A percentile compares a stretch with the other conserved stretches of the same genome.
Conservation (phyloP, 2,329 filamentous ascomycete genomes). For the Fusarium concolor region DNA sequence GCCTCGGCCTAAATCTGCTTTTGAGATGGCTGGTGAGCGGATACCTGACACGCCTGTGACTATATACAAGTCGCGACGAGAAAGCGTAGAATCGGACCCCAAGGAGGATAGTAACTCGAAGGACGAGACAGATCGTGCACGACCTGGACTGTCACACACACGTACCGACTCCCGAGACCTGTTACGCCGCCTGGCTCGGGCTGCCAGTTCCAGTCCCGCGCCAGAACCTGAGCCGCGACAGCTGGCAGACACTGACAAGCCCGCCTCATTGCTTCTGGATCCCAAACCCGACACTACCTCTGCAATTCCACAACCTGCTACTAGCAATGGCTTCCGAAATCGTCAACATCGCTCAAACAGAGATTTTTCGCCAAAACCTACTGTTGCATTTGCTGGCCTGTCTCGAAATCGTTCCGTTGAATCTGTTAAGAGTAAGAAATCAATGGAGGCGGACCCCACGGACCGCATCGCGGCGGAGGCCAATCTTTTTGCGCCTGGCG, state of each 20-base stretch:
- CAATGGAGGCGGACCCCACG: slow-evolving; percentile 64
- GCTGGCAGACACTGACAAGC: slow-evolving; percentile 29
- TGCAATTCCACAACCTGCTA: slow-evolving; percentile 30
- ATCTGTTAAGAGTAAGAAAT: slow-evolving; percentile 61
- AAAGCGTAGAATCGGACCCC: slow-evolving; percentile 15
- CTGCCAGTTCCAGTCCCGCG: slow-evolving; percentile 59
- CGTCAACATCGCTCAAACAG: slow-evolving; percentile 30
- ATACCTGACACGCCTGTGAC: slow-evolving; percentile 57
- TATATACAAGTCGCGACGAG: slow-evolving; percentile 50
- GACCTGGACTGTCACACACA: slow-evolving; percentile 35
- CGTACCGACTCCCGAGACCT: slow-evolving; percentile 60
- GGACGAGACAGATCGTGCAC: slow-evolving; percentile 27
- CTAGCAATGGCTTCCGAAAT: slow-evolving; percentile 31
- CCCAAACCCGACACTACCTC: slow-evolving; percentile 28
- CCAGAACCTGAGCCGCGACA: slow-evolving; percentile 44
- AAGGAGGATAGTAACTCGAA: slow-evolving; percentile 16
- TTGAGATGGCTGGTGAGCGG: slow-evolving; percentile 48
- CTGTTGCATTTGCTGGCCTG: slow-evolving; percentile 61
- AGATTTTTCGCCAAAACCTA: slow-evolving; percentile 51
- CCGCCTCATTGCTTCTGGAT: slow-evolving; percentile 18
- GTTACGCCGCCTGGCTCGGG: slow-evolving; percentile 62
- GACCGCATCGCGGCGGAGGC: slow-evolving; percentile 68
- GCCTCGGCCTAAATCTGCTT: slow-evolving; percentile 41
- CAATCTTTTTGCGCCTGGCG: slow-evolving; percentile 65
- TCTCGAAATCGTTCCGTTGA: slow-evolving; percentile 58